These are phyloP conservation scores for Fagus sylvatica DNA, from an alignment of 306 rosid species.

Conservation along the genomic window DNA sequence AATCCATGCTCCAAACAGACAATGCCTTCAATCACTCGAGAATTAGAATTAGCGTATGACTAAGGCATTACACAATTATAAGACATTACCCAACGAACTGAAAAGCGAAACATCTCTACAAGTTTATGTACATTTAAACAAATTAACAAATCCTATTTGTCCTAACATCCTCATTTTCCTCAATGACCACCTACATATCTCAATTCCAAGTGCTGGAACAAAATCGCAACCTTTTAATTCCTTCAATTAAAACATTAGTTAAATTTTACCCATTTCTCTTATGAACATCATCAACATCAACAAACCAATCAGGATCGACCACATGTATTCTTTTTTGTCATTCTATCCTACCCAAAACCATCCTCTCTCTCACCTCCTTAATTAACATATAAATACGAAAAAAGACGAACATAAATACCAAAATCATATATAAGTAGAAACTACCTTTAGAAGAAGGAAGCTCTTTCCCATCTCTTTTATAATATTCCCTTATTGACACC, in stretches of 20 bases:
- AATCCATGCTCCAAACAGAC: no score
- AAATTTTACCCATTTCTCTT: no score
- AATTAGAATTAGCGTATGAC: background rate
- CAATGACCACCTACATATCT: background rate
- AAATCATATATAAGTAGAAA: background rate
- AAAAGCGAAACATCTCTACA: background rate
- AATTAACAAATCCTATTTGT: no score
- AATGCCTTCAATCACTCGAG: background rate
- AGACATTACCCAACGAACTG: no score
- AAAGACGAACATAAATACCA: background rate
- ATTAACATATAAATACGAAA: background rate
- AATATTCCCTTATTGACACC: slow-evolving; percentile 69
- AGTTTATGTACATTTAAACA: background rate
- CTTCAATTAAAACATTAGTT: no score
- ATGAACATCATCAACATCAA: no score
- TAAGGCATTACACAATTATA: background rate
- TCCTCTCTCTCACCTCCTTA: no score
- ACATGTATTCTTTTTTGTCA: no score
- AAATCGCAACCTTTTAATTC: no score
- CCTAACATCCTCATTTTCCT: background rate
- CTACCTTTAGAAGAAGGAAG: slow-evolving; percentile 60
- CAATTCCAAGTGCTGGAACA: background rate
- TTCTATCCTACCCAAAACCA: no score
- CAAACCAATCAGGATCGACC: no score
- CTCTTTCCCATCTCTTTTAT: slow-evolving; percentile 62